A percentile compares a stretch with the other conserved stretches of the same genome.
Conservation (phyloP, 176 grass and related monocot genomes). For the Puccinellia tenuiflora region DNA sequence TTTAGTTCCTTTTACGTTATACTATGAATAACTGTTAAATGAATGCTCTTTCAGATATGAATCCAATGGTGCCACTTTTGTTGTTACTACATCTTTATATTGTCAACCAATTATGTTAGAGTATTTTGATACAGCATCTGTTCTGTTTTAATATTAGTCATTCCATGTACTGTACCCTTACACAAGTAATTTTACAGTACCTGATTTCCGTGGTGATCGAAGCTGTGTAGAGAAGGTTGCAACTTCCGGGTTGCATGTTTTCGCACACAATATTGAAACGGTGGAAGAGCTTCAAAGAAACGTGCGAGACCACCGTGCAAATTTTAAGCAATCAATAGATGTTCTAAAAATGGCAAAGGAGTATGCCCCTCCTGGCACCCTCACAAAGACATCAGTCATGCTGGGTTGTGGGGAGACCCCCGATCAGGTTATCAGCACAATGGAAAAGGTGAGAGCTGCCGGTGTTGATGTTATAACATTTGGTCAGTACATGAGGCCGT, state of each 20-base stretch:
- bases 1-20: not conserved
- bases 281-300: conserved; percentile 81
- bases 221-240: conserved; percentile 80
- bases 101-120: not conserved
- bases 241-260: conserved; percentile 89
- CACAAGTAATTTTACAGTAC: conserved; percentile 46
- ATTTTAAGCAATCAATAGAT: conserved; percentile 94
- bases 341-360: conserved; percentile 94
- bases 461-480: conserved; percentile 98
- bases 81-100: not conserved
- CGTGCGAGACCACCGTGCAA: conserved; percentile 79
- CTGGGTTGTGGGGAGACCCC: conserved; percentile 87
- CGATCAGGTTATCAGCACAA: conserved; percentile 83
- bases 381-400: conserved; percentile 96
- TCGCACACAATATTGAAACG: conserved; percentile 98
- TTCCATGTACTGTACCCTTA: conserved; percentile 29
- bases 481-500: conserved; percentile 98
- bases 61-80: not conserved
- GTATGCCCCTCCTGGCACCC: conserved; percentile 77
- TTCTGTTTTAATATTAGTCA: conserved; percentile 2
- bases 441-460: conserved; percentile 88
- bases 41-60: not conserved
- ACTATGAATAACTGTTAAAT: not conserved
- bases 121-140: not conserved
- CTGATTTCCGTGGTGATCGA: conserved; percentile 86